A percentile compares a stretch with the other conserved stretches of the same genome.
phyloP scores from a whole-genome alignment of 352 stramenopile species.

The Phytophthora multivora region DNA sequence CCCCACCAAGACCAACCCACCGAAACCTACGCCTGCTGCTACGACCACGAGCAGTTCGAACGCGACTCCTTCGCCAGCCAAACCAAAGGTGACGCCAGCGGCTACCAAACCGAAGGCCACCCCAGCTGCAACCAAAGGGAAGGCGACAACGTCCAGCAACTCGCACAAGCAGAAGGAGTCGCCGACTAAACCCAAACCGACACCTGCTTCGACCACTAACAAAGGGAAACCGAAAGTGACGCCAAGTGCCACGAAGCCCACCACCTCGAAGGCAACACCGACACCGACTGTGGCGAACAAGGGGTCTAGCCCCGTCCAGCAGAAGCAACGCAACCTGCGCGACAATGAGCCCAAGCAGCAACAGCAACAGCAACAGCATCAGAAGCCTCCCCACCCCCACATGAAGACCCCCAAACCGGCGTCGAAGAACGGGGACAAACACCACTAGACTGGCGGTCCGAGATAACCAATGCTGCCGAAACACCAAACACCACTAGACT shows the following conservation, averaged over 20 bases:
- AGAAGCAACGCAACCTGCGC: conserved; percentile 8
- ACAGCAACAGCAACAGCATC: not conserved
- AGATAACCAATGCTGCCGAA: not conserved
- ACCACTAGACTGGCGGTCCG: not conserved
- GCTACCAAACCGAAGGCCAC: conserved; percentile 5
- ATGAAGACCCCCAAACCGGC: no score
- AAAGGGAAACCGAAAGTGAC: conserved; percentile 3
- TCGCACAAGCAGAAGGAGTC: not conserved
- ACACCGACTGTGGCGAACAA: not conserved
- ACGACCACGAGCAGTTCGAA: conserved; percentile 4
- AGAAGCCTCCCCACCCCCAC: not conserved
- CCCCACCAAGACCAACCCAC: conserved; percentile 10
- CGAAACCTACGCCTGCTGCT: conserved; percentile 6
- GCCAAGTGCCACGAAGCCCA: conserved; percentile 1
- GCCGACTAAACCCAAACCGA: conserved; percentile 1
- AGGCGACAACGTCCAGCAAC: not conserved
- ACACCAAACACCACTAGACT: conserved; percentile 1
- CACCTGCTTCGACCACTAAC: not conserved
- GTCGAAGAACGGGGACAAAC: not conserved
- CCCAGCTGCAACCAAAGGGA: not conserved
- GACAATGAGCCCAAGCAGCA: conserved; percentile 3
- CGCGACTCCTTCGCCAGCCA: not conserved
- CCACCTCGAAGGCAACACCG: not conserved
- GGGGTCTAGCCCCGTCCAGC: not conserved
- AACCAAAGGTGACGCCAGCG: not conserved